phyloP scores from a whole-genome alignment of 768 basidiomycete species.

The Tylopilus rubrobrunneus region DNA sequence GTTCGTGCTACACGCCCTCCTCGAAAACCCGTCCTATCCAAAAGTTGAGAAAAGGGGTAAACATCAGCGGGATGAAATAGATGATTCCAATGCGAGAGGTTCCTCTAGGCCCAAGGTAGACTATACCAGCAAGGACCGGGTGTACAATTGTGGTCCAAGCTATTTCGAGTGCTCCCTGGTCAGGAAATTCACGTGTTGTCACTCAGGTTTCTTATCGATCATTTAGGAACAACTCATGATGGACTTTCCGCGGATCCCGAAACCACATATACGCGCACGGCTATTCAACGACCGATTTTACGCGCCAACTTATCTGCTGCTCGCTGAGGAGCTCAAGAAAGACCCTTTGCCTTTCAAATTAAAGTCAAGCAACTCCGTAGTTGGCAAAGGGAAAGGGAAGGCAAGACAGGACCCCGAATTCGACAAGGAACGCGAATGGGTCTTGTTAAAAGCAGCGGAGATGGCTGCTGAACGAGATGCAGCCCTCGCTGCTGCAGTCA shows the following conservation, averaged over 20 bases:
- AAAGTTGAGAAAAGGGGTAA: conserved; percentile 47
- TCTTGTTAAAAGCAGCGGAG: conserved; percentile 35
- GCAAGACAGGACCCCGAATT: conserved; percentile 44
- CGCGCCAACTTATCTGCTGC: conserved; percentile 58
- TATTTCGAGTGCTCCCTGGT: conserved; percentile 57
- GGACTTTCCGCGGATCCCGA: conserved; percentile 58
- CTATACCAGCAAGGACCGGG: conserved; percentile 47
- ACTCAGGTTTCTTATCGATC: neutral
- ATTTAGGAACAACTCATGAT: conserved; percentile 47
- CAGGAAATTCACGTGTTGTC: conserved; percentile 5
- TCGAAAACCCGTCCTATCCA: conserved; percentile 62
- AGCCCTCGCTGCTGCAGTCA: conserved; percentile 30
- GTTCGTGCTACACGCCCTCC: conserved; percentile 53
- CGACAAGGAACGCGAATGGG: conserved; percentile 42
- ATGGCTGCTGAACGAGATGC: conserved; percentile 25
- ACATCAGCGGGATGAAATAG: conserved; percentile 34
- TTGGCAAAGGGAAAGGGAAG: conserved; percentile 40
- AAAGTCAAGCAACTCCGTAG: conserved; percentile 32
- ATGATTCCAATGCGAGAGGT: conserved; percentile 15
- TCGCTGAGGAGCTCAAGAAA: conserved; percentile 36
- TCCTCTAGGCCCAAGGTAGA: conserved; percentile 47
- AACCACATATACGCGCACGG: conserved; percentile 46
- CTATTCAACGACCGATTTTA: conserved; percentile 47
- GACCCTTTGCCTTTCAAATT: conserved; percentile 35
- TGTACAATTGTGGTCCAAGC: conserved; percentile 35